Evolutionary conservation across 2,329 filamentous ascomycete species (phyloP), one percentile per base, ranked within the genome.

Genomic region (Clonostachys solani): DNA sequence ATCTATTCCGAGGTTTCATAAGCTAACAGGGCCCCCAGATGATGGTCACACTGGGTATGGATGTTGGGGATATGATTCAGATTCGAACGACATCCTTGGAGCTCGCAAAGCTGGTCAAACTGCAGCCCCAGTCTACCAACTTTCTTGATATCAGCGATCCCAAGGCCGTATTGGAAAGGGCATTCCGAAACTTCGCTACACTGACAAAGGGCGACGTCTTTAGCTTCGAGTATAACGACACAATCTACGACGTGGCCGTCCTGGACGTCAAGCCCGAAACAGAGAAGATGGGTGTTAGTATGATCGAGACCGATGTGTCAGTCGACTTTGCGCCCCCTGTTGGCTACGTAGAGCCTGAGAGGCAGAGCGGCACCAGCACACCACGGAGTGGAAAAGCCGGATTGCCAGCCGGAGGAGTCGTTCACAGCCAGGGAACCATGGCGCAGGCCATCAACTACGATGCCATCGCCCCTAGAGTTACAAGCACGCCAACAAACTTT

Each of bases 61-160:
- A 97, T 49, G 89, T 92, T 2, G 94, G 94, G 45, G 94, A 99
- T 61, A 84, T 99, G 59, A 80, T 99, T 5, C 92, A 99, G 70
- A 85, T 96, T 66, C 95, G 95, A 68, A 95, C 90, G 9, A 97
- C 94, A 3, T 92, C 95, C 40, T 80, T 99, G 15, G 89, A 92
- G 44, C 84, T 92, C 1, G 94, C 94, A 34, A 86, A 85, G 53
- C 86, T 96, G 67, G 95, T 99, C 73, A 99, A 99, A 71, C 81
- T 99, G 9, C 92, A 99, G 71, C 89, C 94, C 0, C 94, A 99
- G 69, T 92, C 89, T 18, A 84, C 88, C 45, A 87, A 86, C 57
- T 99, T 99, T 69, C 86, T 99, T 53, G 92, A 97, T 42, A 97
- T 99, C 63, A 92, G 87, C 58, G 94, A 99, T 60, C 94, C 94